These are phyloP conservation scores for Dictyophora rubrovolvata DNA, from an alignment of 768 basidiomycete genomes.

Conservation along the genomic window DNA sequence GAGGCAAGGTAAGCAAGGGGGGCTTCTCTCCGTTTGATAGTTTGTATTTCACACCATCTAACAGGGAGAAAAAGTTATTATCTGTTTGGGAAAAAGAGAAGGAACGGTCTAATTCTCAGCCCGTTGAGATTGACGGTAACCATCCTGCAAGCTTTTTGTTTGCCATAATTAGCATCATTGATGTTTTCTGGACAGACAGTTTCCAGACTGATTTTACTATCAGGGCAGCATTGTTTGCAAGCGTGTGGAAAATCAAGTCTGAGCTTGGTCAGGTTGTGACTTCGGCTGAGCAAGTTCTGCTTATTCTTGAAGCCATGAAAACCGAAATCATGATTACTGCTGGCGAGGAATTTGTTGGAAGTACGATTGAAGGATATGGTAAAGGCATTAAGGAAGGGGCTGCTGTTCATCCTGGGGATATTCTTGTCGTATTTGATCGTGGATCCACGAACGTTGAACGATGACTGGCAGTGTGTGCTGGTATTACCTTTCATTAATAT, in stretches of 20 bases:
- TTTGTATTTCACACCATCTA: conserved; percentile 7
- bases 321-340: conserved; percentile 44
- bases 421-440: conserved; percentile 26
- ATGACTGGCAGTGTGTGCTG: too few relatives aligned
- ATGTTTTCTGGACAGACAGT: background rate
- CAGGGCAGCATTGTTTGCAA: conserved; percentile 32
- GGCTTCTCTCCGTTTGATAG: too few relatives aligned
- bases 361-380: conserved; percentile 29
- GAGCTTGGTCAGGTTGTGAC: conserved; percentile 31
- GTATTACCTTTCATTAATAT: too few relatives aligned
- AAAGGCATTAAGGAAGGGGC: conserved; percentile 33
- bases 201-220: conserved; percentile 5
- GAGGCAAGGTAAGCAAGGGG: conserved; percentile 27
- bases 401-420: conserved; percentile 37
- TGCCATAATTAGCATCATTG: too few relatives aligned
- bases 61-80: conserved; percentile 34
- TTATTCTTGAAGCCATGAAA: conserved; percentile 59
- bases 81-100: conserved; percentile 32
- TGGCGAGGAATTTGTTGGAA: conserved; percentile 36
- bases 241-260: conserved; percentile 42
- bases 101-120: background rate
- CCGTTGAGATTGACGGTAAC: background rate
- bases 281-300: conserved; percentile 31
- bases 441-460: background rate
- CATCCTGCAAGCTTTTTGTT: too few relatives aligned